Percentiles rank a stretch among this genome's conserved stretches.
Evolutionary conservation across 2,329 filamentous ascomycete species (phyloP).

Genomic region (Fusarium sp.): DNA sequence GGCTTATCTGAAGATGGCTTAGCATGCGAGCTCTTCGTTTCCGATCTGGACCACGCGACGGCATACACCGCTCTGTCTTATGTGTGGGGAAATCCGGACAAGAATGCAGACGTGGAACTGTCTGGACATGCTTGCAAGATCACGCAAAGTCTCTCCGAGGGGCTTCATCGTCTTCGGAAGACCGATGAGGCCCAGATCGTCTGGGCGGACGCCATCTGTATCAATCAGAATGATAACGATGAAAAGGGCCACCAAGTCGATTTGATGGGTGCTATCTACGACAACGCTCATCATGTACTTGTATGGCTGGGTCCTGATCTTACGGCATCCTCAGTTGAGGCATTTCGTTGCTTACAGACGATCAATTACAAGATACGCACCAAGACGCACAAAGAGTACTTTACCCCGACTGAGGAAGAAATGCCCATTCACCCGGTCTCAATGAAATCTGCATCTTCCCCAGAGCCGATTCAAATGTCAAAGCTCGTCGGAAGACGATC

Average conservation of each 20-base stretch:
- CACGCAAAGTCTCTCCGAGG: constrained; percentile 12
- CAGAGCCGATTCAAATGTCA: not conserved
- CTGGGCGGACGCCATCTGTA: constrained; percentile 15
- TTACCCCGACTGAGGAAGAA: not conserved
- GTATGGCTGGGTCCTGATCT: constrained; percentile 23
- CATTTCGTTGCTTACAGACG: constrained; percentile 12
- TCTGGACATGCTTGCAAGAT: constrained; percentile 9
- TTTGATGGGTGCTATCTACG: constrained; percentile 23
- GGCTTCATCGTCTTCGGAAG: constrained; percentile 9
- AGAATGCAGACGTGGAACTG: not conserved
- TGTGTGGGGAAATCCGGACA: constrained; percentile 15
- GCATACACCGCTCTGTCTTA: constrained; percentile 18
- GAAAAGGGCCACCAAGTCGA: constrained; percentile 28
- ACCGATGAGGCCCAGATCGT: not conserved
- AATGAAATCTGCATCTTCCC: not conserved
- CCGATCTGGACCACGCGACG: not conserved
- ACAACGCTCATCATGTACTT: constrained; percentile 9
- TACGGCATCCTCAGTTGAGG: constrained; percentile 2
- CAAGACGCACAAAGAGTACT: constrained; percentile 8
- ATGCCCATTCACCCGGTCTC: not conserved
- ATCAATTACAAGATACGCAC: constrained; percentile 20
- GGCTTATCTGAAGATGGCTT: not conserved
- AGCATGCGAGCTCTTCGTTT: constrained; percentile 10
- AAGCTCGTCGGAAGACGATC: not conserved
- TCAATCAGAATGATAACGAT: constrained; percentile 16